A percentile compares a stretch with the other conserved stretches of the same genome.
These are phyloP conservation scores for Colletotrichum echinochloae DNA, from an alignment of 2,329 filamentous ascomycete genomes.

Conservation along the genomic window DNA sequence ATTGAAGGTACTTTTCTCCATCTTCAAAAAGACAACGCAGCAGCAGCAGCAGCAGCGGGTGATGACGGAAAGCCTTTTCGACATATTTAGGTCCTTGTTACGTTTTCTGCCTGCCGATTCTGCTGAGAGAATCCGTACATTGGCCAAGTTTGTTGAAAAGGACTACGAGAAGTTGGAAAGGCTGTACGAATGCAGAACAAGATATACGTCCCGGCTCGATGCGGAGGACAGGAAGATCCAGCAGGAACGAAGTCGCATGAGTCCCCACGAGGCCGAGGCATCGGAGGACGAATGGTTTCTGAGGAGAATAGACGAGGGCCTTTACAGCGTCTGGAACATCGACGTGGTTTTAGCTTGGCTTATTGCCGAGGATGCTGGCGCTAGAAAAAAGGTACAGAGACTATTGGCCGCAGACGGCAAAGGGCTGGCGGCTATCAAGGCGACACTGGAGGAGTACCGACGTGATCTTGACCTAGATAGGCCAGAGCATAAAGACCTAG, in stretches of 20 bases:
- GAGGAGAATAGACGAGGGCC: slow-evolving; percentile 81
- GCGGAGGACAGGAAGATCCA: slow-evolving; percentile 73
- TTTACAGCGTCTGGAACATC: slow-evolving; percentile 85
- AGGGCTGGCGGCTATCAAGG: slow-evolving; percentile 70
- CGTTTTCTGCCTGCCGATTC: slow-evolving; percentile 83
- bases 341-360: slow-evolving; percentile 93
- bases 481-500: slow-evolving; percentile 68
- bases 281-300: slow-evolving; percentile 79
- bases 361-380: slow-evolving; percentile 86
- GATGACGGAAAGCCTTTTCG: slow-evolving; percentile 75
- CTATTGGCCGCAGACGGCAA: slow-evolving; percentile 78
- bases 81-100: slow-evolving; percentile 86
- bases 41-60: slow-evolving; percentile 25
- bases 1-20: slow-evolving; percentile 84
- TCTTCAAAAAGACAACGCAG: slow-evolving; percentile 81
- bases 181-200: slow-evolving; percentile 76
- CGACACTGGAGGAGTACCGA: slow-evolving; percentile 73
- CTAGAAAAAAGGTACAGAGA: slow-evolving; percentile 71
- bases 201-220: slow-evolving; percentile 73
- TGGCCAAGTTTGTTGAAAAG: slow-evolving; percentile 97
- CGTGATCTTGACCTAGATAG: slow-evolving; percentile 67
- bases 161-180: slow-evolving; percentile 87
- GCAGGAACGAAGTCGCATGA: slow-evolving; percentile 50
- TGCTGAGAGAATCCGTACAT: slow-evolving; percentile 80
- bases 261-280: slow-evolving; percentile 67